Conservation (phyloP, 1,139 yeast genomes). For the Diutina rugosa region DNA sequence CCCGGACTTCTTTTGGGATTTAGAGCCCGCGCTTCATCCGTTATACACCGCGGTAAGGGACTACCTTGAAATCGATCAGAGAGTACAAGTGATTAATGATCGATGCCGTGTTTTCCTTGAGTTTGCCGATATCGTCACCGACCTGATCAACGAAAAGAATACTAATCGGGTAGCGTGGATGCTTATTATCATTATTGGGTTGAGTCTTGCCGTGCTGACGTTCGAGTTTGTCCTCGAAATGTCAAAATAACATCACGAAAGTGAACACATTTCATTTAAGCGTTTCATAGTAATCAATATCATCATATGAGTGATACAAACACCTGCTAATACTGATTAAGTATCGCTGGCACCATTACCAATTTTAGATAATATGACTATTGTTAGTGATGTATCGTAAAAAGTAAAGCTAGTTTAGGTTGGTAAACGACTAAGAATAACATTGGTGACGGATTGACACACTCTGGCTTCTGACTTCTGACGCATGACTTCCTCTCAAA, state of each 20-base stretch:
- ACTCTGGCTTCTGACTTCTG: no score
- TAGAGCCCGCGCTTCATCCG: constrained; percentile 92
- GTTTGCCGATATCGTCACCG: constrained; percentile 84
- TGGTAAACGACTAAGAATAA: no score
- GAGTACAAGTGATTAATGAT: constrained; percentile 88
- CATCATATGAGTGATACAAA: no score
- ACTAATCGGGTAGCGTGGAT: constrained; percentile 88
- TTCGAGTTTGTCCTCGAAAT: constrained; percentile 27
- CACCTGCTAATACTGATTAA: no score
- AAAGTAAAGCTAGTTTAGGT: no score
- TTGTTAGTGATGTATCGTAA: no score
- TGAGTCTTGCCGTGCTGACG: constrained; percentile 58
- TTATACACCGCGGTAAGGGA: constrained; percentile 82
- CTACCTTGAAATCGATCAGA: constrained; percentile 84
- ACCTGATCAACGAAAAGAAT: constrained; percentile 84
- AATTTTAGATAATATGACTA: no score
- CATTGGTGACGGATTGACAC: no score
- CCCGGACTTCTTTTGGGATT: constrained; percentile 93
- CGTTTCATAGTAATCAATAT: no score
- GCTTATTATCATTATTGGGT: constrained; percentile 69
- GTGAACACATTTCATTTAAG: not conserved
- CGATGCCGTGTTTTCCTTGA: constrained; percentile 89
- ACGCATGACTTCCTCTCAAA: no score
- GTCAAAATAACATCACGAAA: not conserved
- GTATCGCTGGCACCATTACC: no score